phyloP scores from a whole-genome alignment of 2,329 filamentous ascomycete genomes.

The Talaromyces verruculosus region DNA sequence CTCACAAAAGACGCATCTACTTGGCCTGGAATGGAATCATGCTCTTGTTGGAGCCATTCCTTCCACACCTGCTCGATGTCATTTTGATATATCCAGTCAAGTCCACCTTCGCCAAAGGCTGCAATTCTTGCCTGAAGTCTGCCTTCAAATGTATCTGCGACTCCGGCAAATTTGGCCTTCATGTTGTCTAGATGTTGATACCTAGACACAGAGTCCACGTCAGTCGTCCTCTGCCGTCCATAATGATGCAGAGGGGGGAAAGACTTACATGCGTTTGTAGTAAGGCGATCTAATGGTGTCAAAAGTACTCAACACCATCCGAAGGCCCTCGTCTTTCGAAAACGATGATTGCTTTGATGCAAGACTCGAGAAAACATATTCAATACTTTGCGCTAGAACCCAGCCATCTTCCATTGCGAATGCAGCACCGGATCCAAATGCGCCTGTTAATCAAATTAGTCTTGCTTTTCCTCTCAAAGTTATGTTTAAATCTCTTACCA shows the following conservation, averaged over 20 bases:
- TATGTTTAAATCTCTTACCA: conserved; percentile 28
- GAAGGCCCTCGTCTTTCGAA: conserved; percentile 22
- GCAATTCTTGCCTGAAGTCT: conserved; percentile 31
- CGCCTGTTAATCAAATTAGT: conserved; percentile 27
- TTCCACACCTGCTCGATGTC: conserved; percentile 41
- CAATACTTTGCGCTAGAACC: conserved; percentile 41
- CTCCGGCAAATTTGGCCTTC: conserved; percentile 22
- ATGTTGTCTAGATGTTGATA: conserved; percentile 18
- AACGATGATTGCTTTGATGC: not conserved
- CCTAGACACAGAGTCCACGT: not conserved
- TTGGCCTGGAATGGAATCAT: not conserved
- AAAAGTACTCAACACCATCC: conserved; percentile 37
- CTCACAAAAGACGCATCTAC: not conserved
- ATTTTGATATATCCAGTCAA: conserved; percentile 44
- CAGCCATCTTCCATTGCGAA: conserved; percentile 42
- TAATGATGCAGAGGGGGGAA: not conserved
- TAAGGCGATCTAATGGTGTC: conserved; percentile 42
- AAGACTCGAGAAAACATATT: conserved; percentile 23
- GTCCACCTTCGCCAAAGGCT: conserved; percentile 30
- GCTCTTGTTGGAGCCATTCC: conserved; percentile 16
- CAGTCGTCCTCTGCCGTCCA: not conserved
- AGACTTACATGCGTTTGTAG: conserved; percentile 39
- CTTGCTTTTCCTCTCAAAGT: not conserved
- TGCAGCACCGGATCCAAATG: conserved; percentile 45
- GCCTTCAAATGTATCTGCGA: conserved; percentile 29